These are phyloP conservation scores for Singerocomus inundabilis DNA, from an alignment of 1,284 basidiomycete genomes.

Conservation along the genomic window DNA sequence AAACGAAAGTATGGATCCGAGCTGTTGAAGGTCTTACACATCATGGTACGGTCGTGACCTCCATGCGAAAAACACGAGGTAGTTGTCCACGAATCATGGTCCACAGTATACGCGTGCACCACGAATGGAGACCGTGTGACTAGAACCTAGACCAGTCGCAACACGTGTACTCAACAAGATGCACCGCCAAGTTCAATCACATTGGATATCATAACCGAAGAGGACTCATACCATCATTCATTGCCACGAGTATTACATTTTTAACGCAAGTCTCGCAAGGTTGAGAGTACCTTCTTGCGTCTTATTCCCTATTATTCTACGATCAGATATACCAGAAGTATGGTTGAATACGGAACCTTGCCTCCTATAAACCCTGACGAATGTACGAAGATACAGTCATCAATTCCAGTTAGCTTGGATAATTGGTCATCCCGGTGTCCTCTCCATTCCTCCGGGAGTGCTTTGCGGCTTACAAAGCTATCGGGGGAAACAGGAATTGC, in stretches of 20 bases:
- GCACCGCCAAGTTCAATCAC: constrained; percentile 12
- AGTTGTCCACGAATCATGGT: constrained; percentile 8
- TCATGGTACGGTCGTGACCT: constrained; percentile 26
- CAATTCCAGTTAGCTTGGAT: constrained; percentile 73
- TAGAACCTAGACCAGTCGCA: constrained; percentile 6
- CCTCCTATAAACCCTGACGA: constrained; percentile 96
- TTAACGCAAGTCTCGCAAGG: constrained; percentile 75
- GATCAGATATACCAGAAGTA: constrained; percentile 12
- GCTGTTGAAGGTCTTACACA: constrained; percentile 24
- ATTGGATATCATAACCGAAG: constrained; percentile 11
- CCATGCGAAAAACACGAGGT: constrained; percentile 37
- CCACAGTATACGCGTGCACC: constrained; percentile 2
- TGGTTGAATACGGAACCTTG: constrained; percentile 34
- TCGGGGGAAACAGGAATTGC: constrained; percentile 83
- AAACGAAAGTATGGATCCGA: constrained; percentile 6
- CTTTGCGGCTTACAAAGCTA: constrained; percentile 89
- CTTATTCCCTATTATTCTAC: constrained; percentile 66
- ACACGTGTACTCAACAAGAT: constrained; percentile 22
- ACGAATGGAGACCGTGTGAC: constrained; percentile 7
- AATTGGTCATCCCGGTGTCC: constrained; percentile 87
- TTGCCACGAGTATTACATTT: constrained; percentile 25
- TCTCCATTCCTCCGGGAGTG: constrained; percentile 91
- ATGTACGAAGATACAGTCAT: constrained; percentile 90
- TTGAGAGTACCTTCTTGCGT: constrained; percentile 85
- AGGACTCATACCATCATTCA: constrained; percentile 20